These are phyloP conservation scores for Phytopythium mirpurense DNA, from an alignment of 352 stramenopile genomes.

Conservation along the genomic window DNA sequence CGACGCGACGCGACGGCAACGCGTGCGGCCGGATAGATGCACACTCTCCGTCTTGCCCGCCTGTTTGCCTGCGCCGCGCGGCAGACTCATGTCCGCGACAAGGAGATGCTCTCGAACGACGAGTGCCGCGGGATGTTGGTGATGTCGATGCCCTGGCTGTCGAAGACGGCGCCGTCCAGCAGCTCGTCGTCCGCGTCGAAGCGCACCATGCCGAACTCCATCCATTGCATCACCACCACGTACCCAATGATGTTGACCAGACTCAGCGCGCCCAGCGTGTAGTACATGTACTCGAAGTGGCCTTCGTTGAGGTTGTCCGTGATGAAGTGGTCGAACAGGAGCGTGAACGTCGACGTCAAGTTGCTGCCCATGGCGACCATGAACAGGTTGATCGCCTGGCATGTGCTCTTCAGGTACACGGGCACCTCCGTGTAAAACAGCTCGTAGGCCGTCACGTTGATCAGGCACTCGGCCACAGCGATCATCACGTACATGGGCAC, in stretches of 20 bases:
- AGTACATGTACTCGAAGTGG: conserved; percentile 90
- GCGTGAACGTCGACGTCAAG: conserved; percentile 84
- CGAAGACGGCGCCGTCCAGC: conserved; percentile 48
- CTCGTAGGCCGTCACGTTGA: conserved; percentile 87
- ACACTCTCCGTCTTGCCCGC: not conserved
- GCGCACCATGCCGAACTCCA: conserved; percentile 84
- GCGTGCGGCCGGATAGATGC: not conserved
- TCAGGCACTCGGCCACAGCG: conserved; percentile 81
- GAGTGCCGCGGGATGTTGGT: conserved; percentile 63
- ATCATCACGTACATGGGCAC: conserved; percentile 81
- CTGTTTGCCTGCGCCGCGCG: too few species aligned
- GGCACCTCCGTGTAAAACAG: conserved; percentile 87
- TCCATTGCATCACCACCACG: conserved; percentile 79
- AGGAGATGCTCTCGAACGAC: conserved; percentile 79
- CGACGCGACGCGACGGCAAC: not conserved
- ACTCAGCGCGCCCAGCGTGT: conserved; percentile 65
- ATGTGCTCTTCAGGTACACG: conserved; percentile 85
- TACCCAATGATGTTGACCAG: conserved; percentile 71
- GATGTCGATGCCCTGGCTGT: conserved; percentile 62
- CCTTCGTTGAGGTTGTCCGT: conserved; percentile 69
- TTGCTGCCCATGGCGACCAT: conserved; percentile 88
- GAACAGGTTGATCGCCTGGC: conserved; percentile 85
- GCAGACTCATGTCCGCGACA: conserved; percentile 16
- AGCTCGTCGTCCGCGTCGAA: conserved; percentile 68
- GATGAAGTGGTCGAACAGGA: conserved; percentile 78